Percentiles rank a stretch among this genome's conserved stretches.
Evolutionary conservation across 352 stramenopile species (phyloP).

Genomic region (Globisporangium takayamanum): DNA sequence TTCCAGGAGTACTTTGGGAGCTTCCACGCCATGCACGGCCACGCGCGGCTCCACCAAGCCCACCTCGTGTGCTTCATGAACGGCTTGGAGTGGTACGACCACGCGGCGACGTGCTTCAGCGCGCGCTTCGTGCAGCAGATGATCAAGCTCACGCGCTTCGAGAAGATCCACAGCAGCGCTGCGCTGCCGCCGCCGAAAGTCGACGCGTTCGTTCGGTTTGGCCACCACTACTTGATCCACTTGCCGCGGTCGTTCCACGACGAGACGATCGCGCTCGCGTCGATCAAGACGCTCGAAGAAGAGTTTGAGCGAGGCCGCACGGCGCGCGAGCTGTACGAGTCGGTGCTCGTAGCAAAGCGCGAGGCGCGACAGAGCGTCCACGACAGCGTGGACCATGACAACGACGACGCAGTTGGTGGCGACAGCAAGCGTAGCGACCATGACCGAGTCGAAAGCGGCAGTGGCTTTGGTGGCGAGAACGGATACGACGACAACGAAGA

Average conservation of each 20-base stretch:
- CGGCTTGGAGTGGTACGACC: conserved; percentile 55
- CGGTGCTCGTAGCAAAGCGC: conserved; percentile 53
- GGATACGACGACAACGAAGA: conserved; percentile 4
- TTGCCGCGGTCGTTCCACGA: conserved; percentile 72
- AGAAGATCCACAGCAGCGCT: conserved; percentile 40
- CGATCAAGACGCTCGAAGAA: conserved; percentile 66
- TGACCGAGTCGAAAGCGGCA: background rate
- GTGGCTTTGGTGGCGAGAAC: background rate
- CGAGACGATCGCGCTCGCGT: conserved; percentile 60
- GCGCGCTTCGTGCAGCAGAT: conserved; percentile 76
- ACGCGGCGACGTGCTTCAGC: conserved; percentile 51
- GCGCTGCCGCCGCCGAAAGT: conserved; percentile 20
- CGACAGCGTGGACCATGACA: background rate
- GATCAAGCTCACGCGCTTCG: conserved; percentile 65
- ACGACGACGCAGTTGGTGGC: background rate
- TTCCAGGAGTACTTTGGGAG: conserved; percentile 66
- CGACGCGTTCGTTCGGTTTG: conserved; percentile 71
- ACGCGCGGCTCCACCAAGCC: conserved; percentile 50
- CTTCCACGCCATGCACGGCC: conserved; percentile 48
- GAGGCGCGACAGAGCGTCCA: conserved; percentile 3
- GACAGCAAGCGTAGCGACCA: background rate
- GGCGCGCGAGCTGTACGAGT: conserved; percentile 68
- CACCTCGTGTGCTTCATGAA: conserved; percentile 76
- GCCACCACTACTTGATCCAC: conserved; percentile 77
- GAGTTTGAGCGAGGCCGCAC: conserved; percentile 72